Conservation (phyloP, 208 protist genomes). For the Leishmania amazonensis region DNA sequence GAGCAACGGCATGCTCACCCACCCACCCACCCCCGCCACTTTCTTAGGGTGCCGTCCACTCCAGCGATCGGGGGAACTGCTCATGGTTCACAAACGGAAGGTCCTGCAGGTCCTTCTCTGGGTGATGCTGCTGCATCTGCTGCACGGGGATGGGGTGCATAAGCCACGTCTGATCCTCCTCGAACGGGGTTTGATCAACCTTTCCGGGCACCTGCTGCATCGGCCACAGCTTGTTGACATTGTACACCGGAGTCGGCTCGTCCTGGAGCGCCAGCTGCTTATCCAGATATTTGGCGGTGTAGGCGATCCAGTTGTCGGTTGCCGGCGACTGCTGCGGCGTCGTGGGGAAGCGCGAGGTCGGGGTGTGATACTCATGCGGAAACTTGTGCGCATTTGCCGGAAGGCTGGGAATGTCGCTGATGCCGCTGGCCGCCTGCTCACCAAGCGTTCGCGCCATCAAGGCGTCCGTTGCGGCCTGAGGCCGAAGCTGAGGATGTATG, state of each 20-base stretch:
- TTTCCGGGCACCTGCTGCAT: conserved; percentile 89
- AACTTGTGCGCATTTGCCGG: conserved; percentile 77
- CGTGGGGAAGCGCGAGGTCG: conserved; percentile 74
- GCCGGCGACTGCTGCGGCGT: conserved; percentile 47
- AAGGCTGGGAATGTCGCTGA: conserved; percentile 49
- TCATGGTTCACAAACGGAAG: conserved; percentile 90
- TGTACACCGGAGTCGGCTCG: conserved; percentile 73
- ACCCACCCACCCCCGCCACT: not conserved
- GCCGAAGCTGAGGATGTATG: conserved; percentile 73
- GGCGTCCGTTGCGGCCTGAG: conserved; percentile 62
- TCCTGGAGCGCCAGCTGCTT: conserved; percentile 63
- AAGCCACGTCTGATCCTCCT: conserved; percentile 92
- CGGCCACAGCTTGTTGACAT: conserved; percentile 88
- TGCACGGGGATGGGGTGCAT: conserved; percentile 87
- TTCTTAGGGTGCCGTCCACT: conserved; percentile 82
- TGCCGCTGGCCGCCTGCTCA: conserved; percentile 41
- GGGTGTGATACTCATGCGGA: conserved; percentile 87
- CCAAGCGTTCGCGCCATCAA: conserved; percentile 61
- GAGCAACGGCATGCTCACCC: not conserved
- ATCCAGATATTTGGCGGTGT: conserved; percentile 86
- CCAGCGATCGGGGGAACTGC: conserved; percentile 85
- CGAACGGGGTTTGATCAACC: conserved; percentile 86
- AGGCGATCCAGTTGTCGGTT: conserved; percentile 78
- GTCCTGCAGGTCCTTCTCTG: conserved; percentile 88
- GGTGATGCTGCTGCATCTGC: conserved; percentile 81